These are phyloP conservation scores for Filobasidium uniguttulatum DNA, from an alignment of 1,284 basidiomycete species.

Conservation along the genomic window DNA sequence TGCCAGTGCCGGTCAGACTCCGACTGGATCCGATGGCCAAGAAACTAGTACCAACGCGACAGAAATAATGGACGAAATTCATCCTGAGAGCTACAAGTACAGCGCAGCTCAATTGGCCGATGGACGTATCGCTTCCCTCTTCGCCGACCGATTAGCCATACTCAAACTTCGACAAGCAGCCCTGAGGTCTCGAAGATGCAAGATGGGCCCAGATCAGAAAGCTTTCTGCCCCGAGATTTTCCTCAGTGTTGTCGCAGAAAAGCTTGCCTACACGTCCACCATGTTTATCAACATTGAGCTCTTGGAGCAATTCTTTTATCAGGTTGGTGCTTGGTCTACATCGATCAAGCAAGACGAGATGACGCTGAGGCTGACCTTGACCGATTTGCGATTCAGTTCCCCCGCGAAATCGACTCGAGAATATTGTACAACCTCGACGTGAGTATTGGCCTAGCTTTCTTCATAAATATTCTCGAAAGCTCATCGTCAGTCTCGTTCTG, in stretches of 20 bases:
- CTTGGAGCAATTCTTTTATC: slow-evolving; percentile 96
- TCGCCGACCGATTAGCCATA: slow-evolving; percentile 64
- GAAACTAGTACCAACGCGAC: no score
- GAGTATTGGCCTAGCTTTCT: slow-evolving; percentile 42
- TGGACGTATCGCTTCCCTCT: slow-evolving; percentile 80
- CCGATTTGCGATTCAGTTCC: slow-evolving; percentile 50
- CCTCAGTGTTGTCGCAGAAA: slow-evolving; percentile 90
- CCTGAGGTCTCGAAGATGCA: slow-evolving; percentile 77
- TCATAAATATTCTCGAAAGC: not conserved
- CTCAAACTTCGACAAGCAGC: slow-evolving; percentile 72
- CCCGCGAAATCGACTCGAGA: slow-evolving; percentile 90
- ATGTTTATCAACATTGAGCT: slow-evolving; percentile 99
- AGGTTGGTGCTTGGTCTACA: slow-evolving; percentile 43
- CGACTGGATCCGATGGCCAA: slow-evolving; percentile 2
- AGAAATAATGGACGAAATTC: slow-evolving; percentile 38
- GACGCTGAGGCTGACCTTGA: not conserved
- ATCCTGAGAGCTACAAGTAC: slow-evolving; percentile 63
- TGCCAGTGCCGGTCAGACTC: slow-evolving; percentile 36
- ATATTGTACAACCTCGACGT: slow-evolving; percentile 78
- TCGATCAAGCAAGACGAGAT: not conserved
- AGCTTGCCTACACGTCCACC: slow-evolving; percentile 85
- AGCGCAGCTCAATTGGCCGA: slow-evolving; percentile 80
- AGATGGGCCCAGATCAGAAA: slow-evolving; percentile 68
- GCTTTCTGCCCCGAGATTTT: slow-evolving; percentile 93
- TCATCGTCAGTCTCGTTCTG: not conserved